Conservation (phyloP, 441 rosid genomes). For the Bocquillonia castaneifolia region DNA sequence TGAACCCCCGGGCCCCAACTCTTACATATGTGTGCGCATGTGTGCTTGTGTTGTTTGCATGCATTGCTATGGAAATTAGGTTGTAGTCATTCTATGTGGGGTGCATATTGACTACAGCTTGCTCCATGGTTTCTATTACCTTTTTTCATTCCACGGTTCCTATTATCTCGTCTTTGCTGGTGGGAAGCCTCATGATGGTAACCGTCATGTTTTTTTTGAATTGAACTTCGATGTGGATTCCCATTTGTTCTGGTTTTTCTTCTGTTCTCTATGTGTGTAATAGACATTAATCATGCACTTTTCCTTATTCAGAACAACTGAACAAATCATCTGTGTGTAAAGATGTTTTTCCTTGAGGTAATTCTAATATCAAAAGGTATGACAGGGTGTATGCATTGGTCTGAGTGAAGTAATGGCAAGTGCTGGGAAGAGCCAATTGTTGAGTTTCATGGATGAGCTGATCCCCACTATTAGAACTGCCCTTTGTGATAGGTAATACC, state of each 20-base stretch:
- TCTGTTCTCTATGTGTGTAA: not conserved
- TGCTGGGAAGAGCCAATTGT: conserved; percentile 93
- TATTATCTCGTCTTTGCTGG: not conserved
- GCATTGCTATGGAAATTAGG: too few relatives aligned
- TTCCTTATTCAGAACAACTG: not conserved
- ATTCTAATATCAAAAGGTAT: conserved; percentile 26
- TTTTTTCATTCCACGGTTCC: too few relatives aligned
- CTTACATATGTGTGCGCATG: not conserved
- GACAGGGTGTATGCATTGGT: conserved; percentile 98
- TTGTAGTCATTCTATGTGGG: not conserved
- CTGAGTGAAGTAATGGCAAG: conserved; percentile 99
- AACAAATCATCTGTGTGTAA: not conserved
- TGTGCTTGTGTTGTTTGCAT: too few relatives aligned
- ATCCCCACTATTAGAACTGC: conserved; percentile 95
- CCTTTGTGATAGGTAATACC: conserved; percentile 86
- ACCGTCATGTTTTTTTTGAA: not conserved
- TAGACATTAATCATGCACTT: not conserved
- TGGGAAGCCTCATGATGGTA: not conserved
- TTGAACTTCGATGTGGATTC: not conserved
- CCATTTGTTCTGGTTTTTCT: too few relatives aligned
- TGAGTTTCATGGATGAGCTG: conserved; percentile 93
- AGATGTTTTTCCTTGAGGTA: not conserved
- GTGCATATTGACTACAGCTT: not conserved
- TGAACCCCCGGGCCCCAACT: not conserved
- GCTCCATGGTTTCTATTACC: not conserved